Conservation (phyloP, 768 basidiomycete genomes). For the Gautieria morchelliformis region DNA sequence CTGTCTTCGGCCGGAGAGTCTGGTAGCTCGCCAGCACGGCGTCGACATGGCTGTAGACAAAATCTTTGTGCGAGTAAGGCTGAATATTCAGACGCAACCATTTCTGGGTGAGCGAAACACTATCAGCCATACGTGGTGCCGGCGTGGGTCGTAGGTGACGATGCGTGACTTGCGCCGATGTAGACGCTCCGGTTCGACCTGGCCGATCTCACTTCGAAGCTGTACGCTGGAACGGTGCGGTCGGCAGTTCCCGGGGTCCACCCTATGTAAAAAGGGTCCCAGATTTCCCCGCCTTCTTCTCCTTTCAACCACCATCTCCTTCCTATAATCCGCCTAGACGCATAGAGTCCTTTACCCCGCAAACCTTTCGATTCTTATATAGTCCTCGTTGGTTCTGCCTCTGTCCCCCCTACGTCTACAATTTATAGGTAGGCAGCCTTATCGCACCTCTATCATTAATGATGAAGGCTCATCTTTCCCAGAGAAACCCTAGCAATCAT, state of each 20-base stretch:
- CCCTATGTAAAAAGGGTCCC: not conserved
- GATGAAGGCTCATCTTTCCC: not conserved
- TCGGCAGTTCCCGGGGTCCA: not conserved
- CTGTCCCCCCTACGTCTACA: not conserved
- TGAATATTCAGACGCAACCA: conserved; percentile 63
- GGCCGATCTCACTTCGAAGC: not conserved
- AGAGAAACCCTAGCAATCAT: not conserved
- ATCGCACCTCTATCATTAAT: too few relatives aligned
- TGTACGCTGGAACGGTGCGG: not conserved
- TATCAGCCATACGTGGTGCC: not conserved
- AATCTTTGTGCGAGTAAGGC: conserved; percentile 44
- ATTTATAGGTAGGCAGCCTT: not conserved
- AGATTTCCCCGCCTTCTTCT: not conserved
- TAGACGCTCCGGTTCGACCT: not conserved
- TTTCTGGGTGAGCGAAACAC: conserved; percentile 22
- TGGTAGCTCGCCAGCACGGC: conserved; percentile 41
- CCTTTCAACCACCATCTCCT: not conserved
- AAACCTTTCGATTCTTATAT: conserved; percentile 2
- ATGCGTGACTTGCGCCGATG: not conserved
- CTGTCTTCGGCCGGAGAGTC: conserved; percentile 67
- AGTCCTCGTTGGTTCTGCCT: conserved; percentile 3
- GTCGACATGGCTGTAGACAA: conserved; percentile 57
- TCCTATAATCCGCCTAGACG: not conserved
- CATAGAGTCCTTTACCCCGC: not conserved
- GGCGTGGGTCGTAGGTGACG: too few relatives aligned